A percentile compares a stretch with the other conserved stretches of the same genome.
These are phyloP conservation scores for Camptophora hylomeconis DNA, from an alignment of 2,329 filamentous ascomycete species.

Conservation along the genomic window DNA sequence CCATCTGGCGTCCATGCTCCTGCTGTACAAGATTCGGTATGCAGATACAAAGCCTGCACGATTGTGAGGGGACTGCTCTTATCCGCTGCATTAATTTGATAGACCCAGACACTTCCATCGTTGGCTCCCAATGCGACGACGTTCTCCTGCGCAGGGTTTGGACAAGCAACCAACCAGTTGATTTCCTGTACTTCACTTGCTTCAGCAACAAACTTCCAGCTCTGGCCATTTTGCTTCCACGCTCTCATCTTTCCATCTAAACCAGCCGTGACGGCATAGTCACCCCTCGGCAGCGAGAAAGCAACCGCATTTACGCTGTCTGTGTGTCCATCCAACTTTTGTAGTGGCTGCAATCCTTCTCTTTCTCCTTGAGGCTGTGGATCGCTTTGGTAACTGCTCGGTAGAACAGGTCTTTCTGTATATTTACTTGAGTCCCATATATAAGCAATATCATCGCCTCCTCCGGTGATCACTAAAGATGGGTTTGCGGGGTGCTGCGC, in stretches of 20 bases:
- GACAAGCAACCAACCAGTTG: conserved; percentile 75
- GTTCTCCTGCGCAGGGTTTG: conserved; percentile 58
- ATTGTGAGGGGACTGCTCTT: conserved; percentile 56
- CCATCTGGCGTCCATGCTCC: conserved; percentile 87
- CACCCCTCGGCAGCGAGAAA: conserved; percentile 72
- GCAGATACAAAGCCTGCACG: conserved; percentile 82
- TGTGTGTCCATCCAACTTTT: conserved; percentile 73
- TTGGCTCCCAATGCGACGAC: conserved; percentile 75
- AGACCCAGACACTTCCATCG: conserved; percentile 92
- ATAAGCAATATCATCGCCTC: conserved; percentile 74
- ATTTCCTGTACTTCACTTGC: conserved; percentile 87
- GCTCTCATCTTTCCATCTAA: conserved; percentile 71
- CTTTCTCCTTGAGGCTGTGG: conserved; percentile 46
- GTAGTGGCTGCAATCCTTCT: conserved; percentile 50
- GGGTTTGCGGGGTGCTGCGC: conserved; percentile 76
- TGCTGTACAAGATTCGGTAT: conserved; percentile 74
- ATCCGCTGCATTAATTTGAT: conserved; percentile 62
- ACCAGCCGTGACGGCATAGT: conserved; percentile 75
- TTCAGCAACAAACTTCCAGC: conserved; percentile 59
- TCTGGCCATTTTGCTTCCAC: conserved; percentile 44
- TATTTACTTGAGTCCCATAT: conserved; percentile 57
- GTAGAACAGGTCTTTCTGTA: conserved; percentile 60
- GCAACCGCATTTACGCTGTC: conserved; percentile 80
- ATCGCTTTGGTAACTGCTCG: conserved; percentile 58
- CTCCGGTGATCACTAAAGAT: conserved; percentile 74